phyloP scores from a whole-genome alignment of 2,329 filamentous ascomycete genomes.

The Venturia aucupariae region DNA sequence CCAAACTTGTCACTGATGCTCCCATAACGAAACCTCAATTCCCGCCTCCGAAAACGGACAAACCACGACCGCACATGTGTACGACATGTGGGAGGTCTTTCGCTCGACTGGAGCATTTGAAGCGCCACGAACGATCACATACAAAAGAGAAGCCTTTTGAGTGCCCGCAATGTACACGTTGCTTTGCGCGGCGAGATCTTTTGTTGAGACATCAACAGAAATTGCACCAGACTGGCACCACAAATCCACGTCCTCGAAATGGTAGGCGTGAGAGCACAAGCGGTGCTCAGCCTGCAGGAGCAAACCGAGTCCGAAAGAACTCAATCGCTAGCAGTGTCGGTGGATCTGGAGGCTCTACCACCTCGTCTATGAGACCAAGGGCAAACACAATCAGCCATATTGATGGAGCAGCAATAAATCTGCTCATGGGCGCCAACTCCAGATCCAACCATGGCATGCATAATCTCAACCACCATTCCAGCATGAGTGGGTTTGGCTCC shows the following conservation, averaged over 20 bases:
- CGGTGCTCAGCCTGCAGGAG: constrained; percentile 56
- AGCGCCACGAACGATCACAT: constrained; percentile 94
- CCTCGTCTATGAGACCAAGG: constrained; percentile 65
- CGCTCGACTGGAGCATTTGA: constrained; percentile 88
- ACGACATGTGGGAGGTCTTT: constrained; percentile 86
- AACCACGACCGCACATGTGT: constrained; percentile 91
- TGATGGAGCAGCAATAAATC: constrained; percentile 60
- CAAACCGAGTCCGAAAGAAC: constrained; percentile 80
- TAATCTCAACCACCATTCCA: constrained; percentile 61
- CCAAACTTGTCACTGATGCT: not conserved
- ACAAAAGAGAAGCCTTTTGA: constrained; percentile 99
- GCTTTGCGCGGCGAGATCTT: constrained; percentile 88
- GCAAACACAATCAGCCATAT: constrained; percentile 96
- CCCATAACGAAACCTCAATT: constrained; percentile 32
- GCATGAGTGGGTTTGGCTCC: constrained; percentile 55
- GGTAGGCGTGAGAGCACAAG: constrained; percentile 75
- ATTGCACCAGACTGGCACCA: constrained; percentile 84
- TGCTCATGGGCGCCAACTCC: constrained; percentile 57
- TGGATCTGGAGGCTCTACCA: constrained; percentile 36
- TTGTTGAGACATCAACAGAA: constrained; percentile 96
- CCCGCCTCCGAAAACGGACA: constrained; percentile 89
- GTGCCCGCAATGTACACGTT: constrained; percentile 86
- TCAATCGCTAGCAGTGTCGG: constrained; percentile 60
- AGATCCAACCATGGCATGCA: constrained; percentile 38
- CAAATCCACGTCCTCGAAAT: constrained; percentile 67